These are phyloP conservation scores for Mycena galopus DNA, from an alignment of 768 basidiomycete species.

Conservation along the genomic window DNA sequence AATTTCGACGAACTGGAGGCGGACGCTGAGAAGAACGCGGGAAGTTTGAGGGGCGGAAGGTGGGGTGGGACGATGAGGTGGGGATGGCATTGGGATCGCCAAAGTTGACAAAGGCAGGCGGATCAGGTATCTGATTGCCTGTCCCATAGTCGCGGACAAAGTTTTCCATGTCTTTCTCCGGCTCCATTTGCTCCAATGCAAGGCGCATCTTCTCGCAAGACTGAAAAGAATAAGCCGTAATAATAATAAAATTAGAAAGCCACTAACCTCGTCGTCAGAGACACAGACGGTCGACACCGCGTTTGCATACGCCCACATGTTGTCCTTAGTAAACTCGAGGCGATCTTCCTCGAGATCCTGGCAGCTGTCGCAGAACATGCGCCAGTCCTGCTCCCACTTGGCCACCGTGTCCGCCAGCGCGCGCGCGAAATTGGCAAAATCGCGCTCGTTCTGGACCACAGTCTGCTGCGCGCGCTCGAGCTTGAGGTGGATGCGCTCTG, in stretches of 20 bases:
- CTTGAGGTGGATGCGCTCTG: conserved; percentile 90
- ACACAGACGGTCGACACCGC: conserved; percentile 95
- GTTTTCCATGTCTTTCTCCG: conserved; percentile 88
- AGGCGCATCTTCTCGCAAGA: conserved; percentile 93
- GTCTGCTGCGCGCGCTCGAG: conserved; percentile 91
- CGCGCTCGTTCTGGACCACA: conserved; percentile 91
- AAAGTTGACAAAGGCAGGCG: conserved; percentile 91
- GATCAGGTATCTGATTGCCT: conserved; percentile 88
- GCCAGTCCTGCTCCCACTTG: conserved; percentile 97
- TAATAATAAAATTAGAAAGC: conserved; percentile 3
- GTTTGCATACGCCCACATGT: conserved; percentile 96
- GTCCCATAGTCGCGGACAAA: conserved; percentile 94
- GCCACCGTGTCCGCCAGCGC: conserved; percentile 82
- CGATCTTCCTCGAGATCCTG: conserved; percentile 97
- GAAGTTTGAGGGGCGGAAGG: conserved; percentile 71
- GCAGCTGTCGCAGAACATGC: conserved; percentile 90
- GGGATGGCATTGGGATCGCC: conserved; percentile 74
- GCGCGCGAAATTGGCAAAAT: conserved; percentile 89
- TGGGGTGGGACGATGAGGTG: conserved; percentile 67
- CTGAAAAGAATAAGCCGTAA: conserved; percentile 53
- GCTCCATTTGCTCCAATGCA: conserved; percentile 90
- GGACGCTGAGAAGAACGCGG: conserved; percentile 56
- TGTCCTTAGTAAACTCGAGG: conserved; percentile 95
- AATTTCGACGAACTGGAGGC: conserved; percentile 43
- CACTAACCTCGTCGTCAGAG: conserved; percentile 89